These are phyloP conservation scores for Goffeauzyma gilvescens DNA, from an alignment of 768 basidiomycete genomes.

Conservation along the genomic window DNA sequence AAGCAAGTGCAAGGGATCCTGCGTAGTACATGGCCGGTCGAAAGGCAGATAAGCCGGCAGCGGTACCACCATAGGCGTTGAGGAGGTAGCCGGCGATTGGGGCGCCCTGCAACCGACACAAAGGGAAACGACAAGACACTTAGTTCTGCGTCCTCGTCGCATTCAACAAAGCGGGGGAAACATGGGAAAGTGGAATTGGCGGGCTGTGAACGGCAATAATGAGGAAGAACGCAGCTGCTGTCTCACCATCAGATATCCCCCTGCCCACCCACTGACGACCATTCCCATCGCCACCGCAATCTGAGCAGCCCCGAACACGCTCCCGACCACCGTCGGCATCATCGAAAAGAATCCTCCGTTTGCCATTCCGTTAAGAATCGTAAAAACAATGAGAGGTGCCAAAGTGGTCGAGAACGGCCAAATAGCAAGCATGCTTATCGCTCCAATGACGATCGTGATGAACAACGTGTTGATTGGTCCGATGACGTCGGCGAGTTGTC, in stretches of 20 bases:
- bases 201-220: neutral
- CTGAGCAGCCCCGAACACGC: constrained; percentile 6
- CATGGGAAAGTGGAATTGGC: neutral
- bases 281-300: constrained; percentile 14
- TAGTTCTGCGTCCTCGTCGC: neutral
- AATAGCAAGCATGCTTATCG: constrained; percentile 32
- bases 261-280: constrained; percentile 10
- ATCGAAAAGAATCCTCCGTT: constrained; percentile 16
- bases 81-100: constrained; percentile 23
- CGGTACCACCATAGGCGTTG: constrained; percentile 18
- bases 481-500: constrained; percentile 33
- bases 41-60: constrained; percentile 14
- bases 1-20: constrained; percentile 11
- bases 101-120: constrained; percentile 11
- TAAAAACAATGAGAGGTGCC: constrained; percentile 17
- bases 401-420: constrained; percentile 28
- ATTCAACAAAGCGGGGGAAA: too few species aligned
- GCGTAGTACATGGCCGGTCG: constrained; percentile 21
- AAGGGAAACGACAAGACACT: too few species aligned
- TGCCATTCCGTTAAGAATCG: constrained; percentile 12
- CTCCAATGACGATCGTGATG: constrained; percentile 30
- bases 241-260: constrained; percentile 4
- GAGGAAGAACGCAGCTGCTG: neutral
- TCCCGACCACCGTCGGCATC: constrained; percentile 17
- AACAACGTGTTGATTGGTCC: constrained; percentile 36